These are phyloP conservation scores for Aureobasidium sp. DNA, from an alignment of 2,329 filamentous ascomycete genomes.

Conservation along the genomic window DNA sequence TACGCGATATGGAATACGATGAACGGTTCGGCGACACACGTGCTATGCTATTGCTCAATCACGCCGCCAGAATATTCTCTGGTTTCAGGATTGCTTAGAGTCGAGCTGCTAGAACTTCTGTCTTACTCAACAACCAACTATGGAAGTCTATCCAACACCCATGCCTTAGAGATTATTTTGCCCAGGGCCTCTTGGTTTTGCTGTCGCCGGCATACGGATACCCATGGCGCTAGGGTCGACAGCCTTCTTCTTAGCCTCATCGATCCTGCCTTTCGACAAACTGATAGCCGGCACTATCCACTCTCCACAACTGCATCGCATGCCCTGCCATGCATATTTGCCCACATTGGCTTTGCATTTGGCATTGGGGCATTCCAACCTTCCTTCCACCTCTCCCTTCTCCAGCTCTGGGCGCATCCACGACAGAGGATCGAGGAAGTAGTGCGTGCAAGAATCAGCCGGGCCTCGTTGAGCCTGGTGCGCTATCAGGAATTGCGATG, in stretches of 20 bases:
- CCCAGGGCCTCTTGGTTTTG: background rate
- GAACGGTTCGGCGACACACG: too few species aligned
- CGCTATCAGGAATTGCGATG: slow-evolving; percentile 57
- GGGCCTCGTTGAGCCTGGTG: slow-evolving; percentile 42
- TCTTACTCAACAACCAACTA: background rate
- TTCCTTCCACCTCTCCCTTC: slow-evolving; percentile 71
- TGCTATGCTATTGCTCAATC: background rate
- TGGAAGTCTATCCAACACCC: background rate
- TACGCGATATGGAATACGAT: too few species aligned
- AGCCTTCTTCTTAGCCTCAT: slow-evolving; percentile 44
- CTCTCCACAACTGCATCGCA: slow-evolving; percentile 80
- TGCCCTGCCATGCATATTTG: slow-evolving; percentile 92
- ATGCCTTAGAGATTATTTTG: slow-evolving; percentile 3
- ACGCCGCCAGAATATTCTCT: too few species aligned
- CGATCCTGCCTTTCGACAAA: slow-evolving; percentile 71
- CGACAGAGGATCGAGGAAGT: slow-evolving; percentile 83
- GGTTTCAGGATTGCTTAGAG: background rate
- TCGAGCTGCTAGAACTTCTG: background rate
- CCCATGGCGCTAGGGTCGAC: slow-evolving; percentile 21
- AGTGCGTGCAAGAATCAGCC: slow-evolving; percentile 59
- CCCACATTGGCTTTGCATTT: slow-evolving; percentile 79
- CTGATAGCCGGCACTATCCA: slow-evolving; percentile 92
- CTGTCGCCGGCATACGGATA: slow-evolving; percentile 27
- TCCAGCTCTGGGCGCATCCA: slow-evolving; percentile 93
- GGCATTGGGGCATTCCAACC: slow-evolving; percentile 78